Evolutionary conservation across 106 monocot species (phyloP), one percentile per base, ranked within the genome.

Genomic region (Allium cepa): DNA sequence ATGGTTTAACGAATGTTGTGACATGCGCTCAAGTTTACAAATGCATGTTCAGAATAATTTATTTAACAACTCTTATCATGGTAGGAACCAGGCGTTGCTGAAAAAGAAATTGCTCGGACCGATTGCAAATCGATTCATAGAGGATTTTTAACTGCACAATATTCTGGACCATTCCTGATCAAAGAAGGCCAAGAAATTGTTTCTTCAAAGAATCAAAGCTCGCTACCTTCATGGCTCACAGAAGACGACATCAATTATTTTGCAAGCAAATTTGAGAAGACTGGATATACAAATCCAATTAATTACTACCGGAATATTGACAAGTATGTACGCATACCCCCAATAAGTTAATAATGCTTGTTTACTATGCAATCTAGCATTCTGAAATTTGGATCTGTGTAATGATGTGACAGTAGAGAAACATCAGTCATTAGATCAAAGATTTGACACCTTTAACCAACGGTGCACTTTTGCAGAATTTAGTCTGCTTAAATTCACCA

Each of bases 201-300:
- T 50, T 47, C 73, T 0, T 22, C 66, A 3, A 11, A 59, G 1
- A 12, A 17, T 11, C 51, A 75, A n/a, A 46, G 74, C 3, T 1
- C 58, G 7, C 26, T 80, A 27, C 80, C 75, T 62, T 14, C 71
- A 28, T 80, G 80, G 80, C 45, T 80, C 46, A 66, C 75, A 3
- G 80, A 80, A 45, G 80, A 80, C 28, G 80, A 80, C 22, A 27
- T 75, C 50, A 27, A 60, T 46, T 80, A 80, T 17, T 71, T 50
- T 9, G 47, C 71, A 0, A 66, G 56, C 63, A 71, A 75, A 57
- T 80, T 65, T 26, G 80, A 75, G 53, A 80, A 75, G 60, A 60
- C 75, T 15, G 75, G 80, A 15, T 80, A 66, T 56, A 55, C 75
- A 18, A 74, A 74, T 3, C 62, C 55, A 26, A 56, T 80, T 0